Evolutionary conservation across 2,329 filamentous ascomycete genomes (phyloP).

Genomic region (Peltaster fructicola): DNA sequence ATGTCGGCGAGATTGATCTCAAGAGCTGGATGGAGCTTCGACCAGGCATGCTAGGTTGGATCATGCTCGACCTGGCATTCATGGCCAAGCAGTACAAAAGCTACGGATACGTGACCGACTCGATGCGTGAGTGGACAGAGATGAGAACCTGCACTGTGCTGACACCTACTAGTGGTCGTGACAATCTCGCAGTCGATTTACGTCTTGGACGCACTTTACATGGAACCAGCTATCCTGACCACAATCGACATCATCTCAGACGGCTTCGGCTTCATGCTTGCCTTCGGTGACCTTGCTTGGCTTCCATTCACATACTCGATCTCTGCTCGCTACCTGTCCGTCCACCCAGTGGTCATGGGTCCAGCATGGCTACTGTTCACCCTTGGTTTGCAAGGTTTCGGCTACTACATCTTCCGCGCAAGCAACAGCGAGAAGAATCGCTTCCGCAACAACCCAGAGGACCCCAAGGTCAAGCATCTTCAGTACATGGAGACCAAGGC

Average conservation of each 20-base stretch:
- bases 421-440: conserved; percentile 89
- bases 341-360: conserved; percentile 67
- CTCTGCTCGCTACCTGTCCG: conserved; percentile 68
- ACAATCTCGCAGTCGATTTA: conserved; percentile 65
- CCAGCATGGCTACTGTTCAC: conserved; percentile 46
- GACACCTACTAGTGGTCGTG: conserved; percentile 38
- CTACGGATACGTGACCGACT: conserved; percentile 69
- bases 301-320: conserved; percentile 77
- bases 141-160: not conserved
- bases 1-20: conserved; percentile 75
- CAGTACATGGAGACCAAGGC: conserved; percentile 70
- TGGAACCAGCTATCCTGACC: conserved; percentile 75
- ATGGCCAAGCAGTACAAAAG: conserved; percentile 75
- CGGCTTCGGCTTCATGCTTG: conserved; percentile 87
- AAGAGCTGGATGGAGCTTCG: conserved; percentile 80
- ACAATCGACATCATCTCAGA: conserved; percentile 91
- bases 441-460: conserved; percentile 73
- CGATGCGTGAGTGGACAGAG: conserved; percentile 34
- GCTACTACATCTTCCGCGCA: conserved; percentile 87
- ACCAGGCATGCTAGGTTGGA: conserved; percentile 82
- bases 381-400: conserved; percentile 46
- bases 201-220: conserved; percentile 67
- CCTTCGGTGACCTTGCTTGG: conserved; percentile 87
- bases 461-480: conserved; percentile 62
- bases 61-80: conserved; percentile 69